phyloP scores from a whole-genome alignment of 257 asterid species.

The Schizonepeta tenuifolia region DNA sequence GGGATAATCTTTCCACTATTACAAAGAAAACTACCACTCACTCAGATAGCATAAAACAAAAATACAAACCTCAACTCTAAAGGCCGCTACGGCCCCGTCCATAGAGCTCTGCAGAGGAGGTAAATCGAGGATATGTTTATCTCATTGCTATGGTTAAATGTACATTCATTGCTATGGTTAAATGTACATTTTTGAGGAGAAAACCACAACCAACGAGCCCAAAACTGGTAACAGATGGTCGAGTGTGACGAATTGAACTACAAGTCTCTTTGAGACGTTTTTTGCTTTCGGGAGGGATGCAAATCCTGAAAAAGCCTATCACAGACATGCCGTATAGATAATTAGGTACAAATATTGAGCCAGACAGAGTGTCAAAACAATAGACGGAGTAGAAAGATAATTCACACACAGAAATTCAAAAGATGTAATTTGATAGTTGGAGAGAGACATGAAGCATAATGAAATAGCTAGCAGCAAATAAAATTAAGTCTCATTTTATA shows the following conservation, averaged over 20 bases:
- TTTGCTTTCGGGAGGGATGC: slow-evolving; percentile 45
- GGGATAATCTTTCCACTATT: no score
- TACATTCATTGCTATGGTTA: not conserved
- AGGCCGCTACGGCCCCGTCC: not conserved
- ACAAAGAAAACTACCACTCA: no score
- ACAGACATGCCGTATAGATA: slow-evolving; percentile 2
- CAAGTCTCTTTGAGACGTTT: slow-evolving; percentile 27
- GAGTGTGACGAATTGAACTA: not conserved
- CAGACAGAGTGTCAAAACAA: not conserved
- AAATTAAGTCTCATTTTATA: no score
- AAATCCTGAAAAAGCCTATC: slow-evolving; percentile 47
- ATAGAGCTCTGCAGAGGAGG: not conserved
- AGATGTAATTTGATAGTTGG: no score
- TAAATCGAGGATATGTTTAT: not conserved
- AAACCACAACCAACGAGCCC: not conserved
- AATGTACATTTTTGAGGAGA: slow-evolving; percentile 9
- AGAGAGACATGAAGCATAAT: no score
- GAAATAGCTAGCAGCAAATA: no score
- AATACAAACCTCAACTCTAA: no score
- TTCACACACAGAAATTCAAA: no score
- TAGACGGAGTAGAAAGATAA: not conserved
- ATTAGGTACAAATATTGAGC: not conserved
- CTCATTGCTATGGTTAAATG: not conserved
- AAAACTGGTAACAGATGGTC: not conserved
- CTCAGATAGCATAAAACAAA: no score